These are phyloP conservation scores for Gelatoporia subvermispora DNA, from an alignment of 768 basidiomycete species.

Conservation along the genomic window DNA sequence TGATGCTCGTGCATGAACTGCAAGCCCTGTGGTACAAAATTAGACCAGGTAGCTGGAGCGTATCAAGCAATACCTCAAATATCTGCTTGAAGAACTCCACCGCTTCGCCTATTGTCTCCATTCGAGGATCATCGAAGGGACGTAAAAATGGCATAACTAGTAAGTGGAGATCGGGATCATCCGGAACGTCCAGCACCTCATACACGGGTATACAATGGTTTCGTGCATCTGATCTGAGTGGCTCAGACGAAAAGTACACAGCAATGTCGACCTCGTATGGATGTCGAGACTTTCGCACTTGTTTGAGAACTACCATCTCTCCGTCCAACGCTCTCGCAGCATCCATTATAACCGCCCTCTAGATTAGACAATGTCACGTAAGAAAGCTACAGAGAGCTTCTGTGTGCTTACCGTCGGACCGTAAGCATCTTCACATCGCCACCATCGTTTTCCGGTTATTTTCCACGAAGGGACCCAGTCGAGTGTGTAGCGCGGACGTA, in stretches of 20 bases:
- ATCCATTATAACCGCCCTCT: conserved; percentile 6
- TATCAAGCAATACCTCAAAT: conserved; percentile 23
- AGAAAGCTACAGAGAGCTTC: background rate
- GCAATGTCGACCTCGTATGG: conserved; percentile 13
- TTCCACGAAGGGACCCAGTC: conserved; percentile 23
- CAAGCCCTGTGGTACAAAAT: no score
- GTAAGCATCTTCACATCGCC: conserved; percentile 1
- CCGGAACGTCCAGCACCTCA: conserved; percentile 14
- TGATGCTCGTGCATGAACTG: conserved; percentile 29
- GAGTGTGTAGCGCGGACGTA: conserved; percentile 17
- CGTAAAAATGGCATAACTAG: conserved; percentile 29
- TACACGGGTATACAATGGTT: conserved; percentile 20
- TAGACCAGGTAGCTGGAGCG: no score
- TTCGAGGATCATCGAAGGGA: conserved; percentile 20
- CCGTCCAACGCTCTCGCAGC: conserved; percentile 14
- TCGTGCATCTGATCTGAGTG: conserved; percentile 3
- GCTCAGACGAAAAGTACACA: conserved; percentile 1
- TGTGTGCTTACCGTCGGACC: no score
- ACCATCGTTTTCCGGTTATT: background rate
- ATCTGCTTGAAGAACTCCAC: conserved; percentile 28
- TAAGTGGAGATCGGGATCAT: conserved; percentile 10
- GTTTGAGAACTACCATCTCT: conserved; percentile 9
- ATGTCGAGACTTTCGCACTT: conserved; percentile 1
- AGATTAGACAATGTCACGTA: no score
- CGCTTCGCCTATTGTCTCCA: conserved; percentile 30